Percentiles rank a stretch among this genome's conserved stretches.
Conservation (phyloP, 108 stramenopile genomes). For the Bacterosira constricta region DNA sequence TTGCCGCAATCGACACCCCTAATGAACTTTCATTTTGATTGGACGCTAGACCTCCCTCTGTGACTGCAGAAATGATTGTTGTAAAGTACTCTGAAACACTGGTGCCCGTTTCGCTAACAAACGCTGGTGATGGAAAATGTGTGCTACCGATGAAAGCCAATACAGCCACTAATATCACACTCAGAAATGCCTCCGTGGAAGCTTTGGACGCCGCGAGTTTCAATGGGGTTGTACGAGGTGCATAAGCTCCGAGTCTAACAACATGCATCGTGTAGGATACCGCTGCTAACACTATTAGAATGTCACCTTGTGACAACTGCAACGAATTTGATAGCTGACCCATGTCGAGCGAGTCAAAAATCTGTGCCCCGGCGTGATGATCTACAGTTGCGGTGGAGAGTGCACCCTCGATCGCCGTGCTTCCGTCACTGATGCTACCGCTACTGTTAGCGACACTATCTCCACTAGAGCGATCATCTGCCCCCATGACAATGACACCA, state of each 20-base stretch:
- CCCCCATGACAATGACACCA: constrained; percentile 80
- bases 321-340: neutral
- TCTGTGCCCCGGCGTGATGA: neutral
- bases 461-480: constrained; percentile 42
- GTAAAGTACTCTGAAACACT: constrained; percentile 61
- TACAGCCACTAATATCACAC: constrained; percentile 36
- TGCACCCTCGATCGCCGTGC: no score
- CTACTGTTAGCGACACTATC: neutral
- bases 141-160: constrained; percentile 2
- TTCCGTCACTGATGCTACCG: no score
- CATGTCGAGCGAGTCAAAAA: neutral
- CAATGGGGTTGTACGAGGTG: constrained; percentile 63
- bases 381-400: neutral
- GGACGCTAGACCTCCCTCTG: constrained; percentile 6
- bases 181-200: constrained; percentile 63
- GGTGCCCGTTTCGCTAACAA: constrained; percentile 40
- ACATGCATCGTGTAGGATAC: constrained; percentile 84
- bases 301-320: constrained; percentile 64
- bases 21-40: constrained; percentile 18
- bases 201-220: constrained; percentile 80
- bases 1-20: constrained; percentile 58
- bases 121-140: constrained; percentile 22
- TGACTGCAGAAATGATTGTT: constrained; percentile 2
- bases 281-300: constrained; percentile 71
- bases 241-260: constrained; percentile 75